Base-by-base conservation (phyloP, 2,329 filamentous ascomycete species). In the Chaetothyriales sp. region DNA sequence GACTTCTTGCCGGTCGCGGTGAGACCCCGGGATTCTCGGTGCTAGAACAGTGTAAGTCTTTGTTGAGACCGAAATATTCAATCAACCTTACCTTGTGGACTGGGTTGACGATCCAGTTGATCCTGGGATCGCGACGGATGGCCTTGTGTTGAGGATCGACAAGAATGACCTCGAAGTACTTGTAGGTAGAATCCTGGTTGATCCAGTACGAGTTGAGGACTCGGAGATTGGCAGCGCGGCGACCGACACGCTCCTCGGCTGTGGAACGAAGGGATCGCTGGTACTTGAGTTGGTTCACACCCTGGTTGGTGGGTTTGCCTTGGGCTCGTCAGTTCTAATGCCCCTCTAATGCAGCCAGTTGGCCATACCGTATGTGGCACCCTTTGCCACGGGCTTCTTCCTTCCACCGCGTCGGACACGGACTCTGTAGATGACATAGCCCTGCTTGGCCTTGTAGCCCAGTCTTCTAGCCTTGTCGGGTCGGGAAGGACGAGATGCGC, bases 141-240 rank as follows among this genome's bases (percentile, higher is more conserved):
- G 92, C 92, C 83, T 96, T 96, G 86, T 98, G 92, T 79, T 93
- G 86, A 72, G 92, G 92, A 79, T 98, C 92, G 71, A 98, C 90
- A 69, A 95, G 86, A 79, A 98, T 96, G 75, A 96, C 83, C 78
- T 98, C 92, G 80, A 81, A 98, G 86, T 98, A 98, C 82, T 98
- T 98, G 86, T 96, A 98, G 76, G 92, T 98, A 57, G 89, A 95
- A 80, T 98, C 92, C 81, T 96, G 88, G 86, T 98, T 98, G 80
- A 98, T 87, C 93, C 93, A 98, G 89, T 98, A 98, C 60, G 90
- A 96, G 86, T 98, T 98, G 69, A 98, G 85, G 70, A 98, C 92
- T 70, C 92, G 88, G 73, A 98, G 77, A 79, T 98, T 98, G 76
- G 89, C 88, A 79, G 89, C 95, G 73, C 90, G 89, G 74, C 89